Percentiles rank a stretch among this genome's conserved stretches.
These are phyloP conservation scores for Anthostomella pinea DNA, from an alignment of 2,329 filamentous ascomycete species.

Conservation along the genomic window DNA sequence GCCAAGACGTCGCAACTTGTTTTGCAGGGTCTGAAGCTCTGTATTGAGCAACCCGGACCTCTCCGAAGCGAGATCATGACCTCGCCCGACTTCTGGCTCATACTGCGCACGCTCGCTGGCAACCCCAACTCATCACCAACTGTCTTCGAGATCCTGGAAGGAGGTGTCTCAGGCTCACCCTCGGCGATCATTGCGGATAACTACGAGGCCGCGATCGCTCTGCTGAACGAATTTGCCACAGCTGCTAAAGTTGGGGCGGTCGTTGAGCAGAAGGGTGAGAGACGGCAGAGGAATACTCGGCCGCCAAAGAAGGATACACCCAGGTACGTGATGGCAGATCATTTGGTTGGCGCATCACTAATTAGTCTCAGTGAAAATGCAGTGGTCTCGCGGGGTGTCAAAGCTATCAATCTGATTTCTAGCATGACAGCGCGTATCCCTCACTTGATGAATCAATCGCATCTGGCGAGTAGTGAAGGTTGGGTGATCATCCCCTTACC, in stretches of 20 bases:
- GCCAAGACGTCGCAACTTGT: slow-evolving; percentile 73
- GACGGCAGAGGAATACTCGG: slow-evolving; percentile 36
- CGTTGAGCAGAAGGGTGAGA: slow-evolving; percentile 67
- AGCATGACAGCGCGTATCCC: slow-evolving; percentile 79
- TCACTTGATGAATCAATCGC: slow-evolving; percentile 85
- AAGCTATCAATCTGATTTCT: slow-evolving; percentile 78
- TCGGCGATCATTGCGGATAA: slow-evolving; percentile 91
- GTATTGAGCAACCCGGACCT: slow-evolving; percentile 73
- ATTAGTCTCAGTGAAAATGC: slow-evolving; percentile 58
- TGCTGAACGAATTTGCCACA: slow-evolving; percentile 87
- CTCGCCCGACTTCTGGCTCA: slow-evolving; percentile 95
- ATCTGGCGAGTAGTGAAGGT: slow-evolving; percentile 84
- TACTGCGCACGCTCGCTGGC: slow-evolving; percentile 71
- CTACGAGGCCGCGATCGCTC: slow-evolving; percentile 79
- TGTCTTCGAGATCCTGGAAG: slow-evolving; percentile 85
- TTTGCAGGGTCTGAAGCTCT: slow-evolving; percentile 74
- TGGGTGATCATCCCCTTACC: slow-evolving; percentile 21
- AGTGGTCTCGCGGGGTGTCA: slow-evolving; percentile 71
- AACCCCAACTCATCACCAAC: slow-evolving; percentile 68
- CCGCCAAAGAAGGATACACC: slow-evolving; percentile 51
- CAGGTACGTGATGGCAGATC: slow-evolving; percentile 44
- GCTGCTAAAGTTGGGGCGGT: slow-evolving; percentile 71
- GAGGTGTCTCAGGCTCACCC: slow-evolving; percentile 68
- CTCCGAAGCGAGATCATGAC: slow-evolving; percentile 91
- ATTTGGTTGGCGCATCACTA: slow-evolving; percentile 5